Evolutionary conservation across 108 stramenopile genomes (phyloP), one percentile per base, ranked within the genome.

Genomic region (Nitzschia sp.): DNA sequence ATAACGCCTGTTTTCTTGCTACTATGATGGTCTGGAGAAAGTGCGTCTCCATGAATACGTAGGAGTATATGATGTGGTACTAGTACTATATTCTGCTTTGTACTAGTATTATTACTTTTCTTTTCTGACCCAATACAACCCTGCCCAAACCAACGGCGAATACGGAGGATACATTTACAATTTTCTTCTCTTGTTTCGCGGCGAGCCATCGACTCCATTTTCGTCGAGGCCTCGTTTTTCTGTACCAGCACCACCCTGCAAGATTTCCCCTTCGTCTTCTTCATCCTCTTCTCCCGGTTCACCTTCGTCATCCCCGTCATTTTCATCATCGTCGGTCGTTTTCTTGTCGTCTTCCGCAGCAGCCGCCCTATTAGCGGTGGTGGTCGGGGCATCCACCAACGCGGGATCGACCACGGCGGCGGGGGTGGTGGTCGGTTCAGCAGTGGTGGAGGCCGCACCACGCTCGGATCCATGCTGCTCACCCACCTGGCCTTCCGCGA

Each of bases 271-370:
- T 48, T 71, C 74, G 1, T 66, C 74, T 32, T 70, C 69, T 28
- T 75, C 77, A 21, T 78, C 77, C 16, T 66, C 70, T 35, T 68
- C 71, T 13, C 31, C 68, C 11, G 17, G 47, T 34, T 36, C 71
- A 27, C 71, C 71, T 68, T 79, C 72, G 50, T 79, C 78, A 34
- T 72, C 72, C 34, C 78, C 78, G 46, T 68, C 66, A 46, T 69
- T 68, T 27, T 64, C 78, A 6, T 44, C 54, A 34, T 73, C 72
- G 48, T 72, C 78, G 27, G 56, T 46, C 23, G 17, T 15, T 13
- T 58, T 59, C 55, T 59, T 50, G 53, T 21, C 38, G n/a, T 25
- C 45, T 44, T 16, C 32, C 23, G 25, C 48, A 36, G 47, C 38
- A 16, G 25, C 30, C 19, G 17, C 53, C 13, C 21, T 21, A 28